These are phyloP conservation scores for Rubia balearica DNA, from an alignment of 305 asterid species.

Conservation along the genomic window DNA sequence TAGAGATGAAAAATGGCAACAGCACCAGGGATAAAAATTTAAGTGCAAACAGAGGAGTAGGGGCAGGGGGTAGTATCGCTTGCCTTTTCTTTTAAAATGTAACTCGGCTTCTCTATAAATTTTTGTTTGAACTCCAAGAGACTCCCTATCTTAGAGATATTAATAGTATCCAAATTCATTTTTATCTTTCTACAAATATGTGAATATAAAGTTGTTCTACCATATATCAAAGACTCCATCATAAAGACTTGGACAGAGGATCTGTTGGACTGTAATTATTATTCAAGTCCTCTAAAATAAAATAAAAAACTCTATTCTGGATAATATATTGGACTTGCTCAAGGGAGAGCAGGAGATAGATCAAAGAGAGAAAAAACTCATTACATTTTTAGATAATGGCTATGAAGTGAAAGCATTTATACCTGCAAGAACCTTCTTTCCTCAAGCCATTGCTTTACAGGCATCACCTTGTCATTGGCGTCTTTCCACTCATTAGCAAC, in stretches of 20 bases:
- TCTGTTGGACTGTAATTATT: background rate
- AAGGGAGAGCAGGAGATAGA: background rate
- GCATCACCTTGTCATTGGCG: constrained; percentile 98
- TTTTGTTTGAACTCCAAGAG: background rate
- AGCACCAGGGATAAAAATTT: background rate
- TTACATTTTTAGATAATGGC: background rate
- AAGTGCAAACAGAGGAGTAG: background rate
- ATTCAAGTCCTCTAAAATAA: background rate
- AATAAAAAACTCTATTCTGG: background rate
- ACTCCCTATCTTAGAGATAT: background rate
- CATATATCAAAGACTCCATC: background rate
- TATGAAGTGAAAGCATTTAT: constrained; percentile 7
- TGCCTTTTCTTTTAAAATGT: too few relatives aligned
- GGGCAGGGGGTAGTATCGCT: too few relatives aligned
- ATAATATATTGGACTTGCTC: background rate
- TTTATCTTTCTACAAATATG: background rate
- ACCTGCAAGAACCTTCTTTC: constrained; percentile 97
- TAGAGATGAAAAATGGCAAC: background rate
- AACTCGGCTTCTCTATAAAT: background rate
- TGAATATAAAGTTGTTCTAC: background rate
- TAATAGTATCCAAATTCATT: background rate
- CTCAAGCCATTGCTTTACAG: constrained; percentile 97
- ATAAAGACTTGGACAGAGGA: background rate
- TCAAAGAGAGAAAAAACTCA: background rate
- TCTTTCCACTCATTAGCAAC: constrained; percentile 99